Percentiles rank a stretch among this genome's conserved stretches.
phyloP scores from a whole-genome alignment of 345 rosid genomes.

The Syzygium aqueum region DNA sequence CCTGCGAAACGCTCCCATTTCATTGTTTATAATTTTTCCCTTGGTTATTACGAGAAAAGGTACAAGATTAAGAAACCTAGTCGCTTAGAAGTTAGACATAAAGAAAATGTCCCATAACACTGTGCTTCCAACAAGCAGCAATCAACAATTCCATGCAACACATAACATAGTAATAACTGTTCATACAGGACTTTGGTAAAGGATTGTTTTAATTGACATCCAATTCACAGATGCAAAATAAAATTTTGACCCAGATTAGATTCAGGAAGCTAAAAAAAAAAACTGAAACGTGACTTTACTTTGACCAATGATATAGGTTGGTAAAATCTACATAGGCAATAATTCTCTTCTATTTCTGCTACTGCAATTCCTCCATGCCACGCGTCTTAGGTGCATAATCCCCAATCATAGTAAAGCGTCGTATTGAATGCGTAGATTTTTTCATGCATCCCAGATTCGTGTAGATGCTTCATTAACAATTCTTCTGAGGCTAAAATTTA shows the following conservation, averaged over 20 bases:
- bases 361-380: background rate
- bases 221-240: too few relatives aligned
- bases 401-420: background rate
- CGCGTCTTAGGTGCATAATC: background rate
- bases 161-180: too few relatives aligned
- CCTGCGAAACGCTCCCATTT: background rate
- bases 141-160: too few relatives aligned
- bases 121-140: too few relatives aligned
- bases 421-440: background rate
- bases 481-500: background rate
- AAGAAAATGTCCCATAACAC: too few relatives aligned
- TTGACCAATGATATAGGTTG: background rate
- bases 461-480: background rate
- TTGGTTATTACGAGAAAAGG: background rate
- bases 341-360: background rate
- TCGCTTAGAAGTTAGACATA: too few relatives aligned
- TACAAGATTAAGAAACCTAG: background rate
- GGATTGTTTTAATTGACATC: too few relatives aligned
- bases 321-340: background rate
- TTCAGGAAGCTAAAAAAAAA: too few relatives aligned
- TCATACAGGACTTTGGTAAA: too few relatives aligned
- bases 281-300: background rate
- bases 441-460: background rate
- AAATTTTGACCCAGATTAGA: too few relatives aligned
- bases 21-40: background rate